Base-by-base conservation (phyloP, 2,329 filamentous ascomycete genomes). In the Fusarium haematococcum region DNA sequence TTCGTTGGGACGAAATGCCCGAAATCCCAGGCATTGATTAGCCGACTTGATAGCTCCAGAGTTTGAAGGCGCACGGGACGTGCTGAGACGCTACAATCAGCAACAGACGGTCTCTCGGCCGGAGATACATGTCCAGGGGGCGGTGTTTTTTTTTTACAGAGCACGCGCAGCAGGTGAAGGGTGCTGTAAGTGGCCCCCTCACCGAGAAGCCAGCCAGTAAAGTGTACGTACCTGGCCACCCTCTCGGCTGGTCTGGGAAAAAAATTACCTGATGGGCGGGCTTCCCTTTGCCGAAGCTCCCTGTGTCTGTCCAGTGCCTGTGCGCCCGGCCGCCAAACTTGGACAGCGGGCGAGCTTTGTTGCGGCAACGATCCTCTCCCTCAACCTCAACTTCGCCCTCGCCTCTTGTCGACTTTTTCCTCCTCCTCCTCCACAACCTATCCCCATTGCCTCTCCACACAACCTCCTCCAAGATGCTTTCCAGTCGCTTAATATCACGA, bases 401-500 rank as follows among this genome's bases (percentile, higher is more conserved):
- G 64, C 58, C 56, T 61, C 60, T 58, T 70, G 58, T 72, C 67
- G 68, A 76, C 69, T 75, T 75, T 75, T 74, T 74, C 61, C 66
- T 73, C 72, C 50, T 60, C 52, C 67, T 74, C 71, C 64, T 69
- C 65, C 68, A 75, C 73, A 75, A 75, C 63, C 73, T 56, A 56
- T 67, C 67, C 56, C 76, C 73, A 79, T 81, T 80, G 80, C 69
- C 73, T 68, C 75, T 68, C 73, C 71, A 72, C 70, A 75, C 70
- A 71, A 75, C 66, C 74, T 72, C 75, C 74, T 75, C 79, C 82
- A 88, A 78, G 70, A 92, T 92, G 90, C 84, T 92, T 81, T 85
- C 89, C 75, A 88, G 86, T 81, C 88, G 89, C 81, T 86, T 91
- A 87, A 87, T 91, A 87, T 86, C 88, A 77, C 87, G 89, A 82